Base-by-base conservation (phyloP, 2,329 filamentous ascomycete species). In the Microcyclospora pomicola region DNA sequence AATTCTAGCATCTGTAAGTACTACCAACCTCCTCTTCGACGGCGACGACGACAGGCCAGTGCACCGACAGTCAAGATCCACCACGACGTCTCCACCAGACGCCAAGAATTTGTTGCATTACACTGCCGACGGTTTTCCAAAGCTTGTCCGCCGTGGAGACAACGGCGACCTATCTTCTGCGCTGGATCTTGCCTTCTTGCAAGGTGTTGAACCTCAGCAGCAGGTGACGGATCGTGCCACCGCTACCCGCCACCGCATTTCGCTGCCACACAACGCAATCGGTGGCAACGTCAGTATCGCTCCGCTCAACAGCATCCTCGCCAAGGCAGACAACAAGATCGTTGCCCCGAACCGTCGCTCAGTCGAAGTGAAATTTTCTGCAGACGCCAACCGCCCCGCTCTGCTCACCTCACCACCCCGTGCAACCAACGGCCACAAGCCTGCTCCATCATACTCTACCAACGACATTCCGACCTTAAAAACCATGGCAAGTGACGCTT, bases 391-490 rank as follows among this genome's bases (percentile, higher is more conserved):
- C 57, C 64, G 64, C 37, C 60, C 65, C 10, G 60, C 60, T 40
- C 59, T 62, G 35, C 52, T 62, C 68, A 73, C 46, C 68, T 78
- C 62, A 77, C 77, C 37, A 61, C 80, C 45, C 73, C 74, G 56
- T 48, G 70, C 52, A 64, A 51, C 55, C 12, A 71, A 80, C 58
- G 68, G 73, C 16, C 74, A 80, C 24, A 85, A 83, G 65, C 62
- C 94, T 41, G 82, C 87, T 61, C 79, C 82, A 33, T 95, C 88
- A 0, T 95, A 83, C 64, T 95, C 91, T 9, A 77, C 84, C 38
- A 91, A 82, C 59, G 87, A 96, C 53, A 71, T 95, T 14, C 82
- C 86, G 4, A 92, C 86, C 6, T 68, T 86, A 53, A 93, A 91
- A 71, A 80, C 70, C 48, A 67, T 72, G 38, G 71, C 72, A 38